phyloP scores from a whole-genome alignment of 805 yeast genomes.

The Phaffomyces thermotolerans region DNA sequence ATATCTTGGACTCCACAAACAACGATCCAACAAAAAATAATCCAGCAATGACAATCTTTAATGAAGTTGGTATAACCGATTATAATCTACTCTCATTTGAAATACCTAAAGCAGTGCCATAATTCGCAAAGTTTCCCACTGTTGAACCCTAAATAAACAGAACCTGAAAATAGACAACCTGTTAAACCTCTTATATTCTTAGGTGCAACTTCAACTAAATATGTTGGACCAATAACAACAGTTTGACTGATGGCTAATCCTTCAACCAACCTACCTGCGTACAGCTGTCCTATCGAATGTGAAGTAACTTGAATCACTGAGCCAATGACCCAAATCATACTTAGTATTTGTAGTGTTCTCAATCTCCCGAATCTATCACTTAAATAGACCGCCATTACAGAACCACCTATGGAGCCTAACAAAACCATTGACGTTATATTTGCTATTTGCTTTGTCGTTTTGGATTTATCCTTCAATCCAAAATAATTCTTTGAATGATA shows the following conservation, averaged over 20 bases:
- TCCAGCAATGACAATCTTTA: conserved; percentile 43
- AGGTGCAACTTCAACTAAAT: conserved; percentile 48
- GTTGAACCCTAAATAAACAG: conserved; percentile 51
- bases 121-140: conserved; percentile 42
- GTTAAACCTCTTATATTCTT: conserved; percentile 44
- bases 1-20: conserved; percentile 41
- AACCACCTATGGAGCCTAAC: conserved; percentile 48
- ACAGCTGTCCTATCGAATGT: conserved; percentile 39
- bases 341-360: conserved; percentile 37
- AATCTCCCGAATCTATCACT: conserved; percentile 48
- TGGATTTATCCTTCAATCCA: conserved; percentile 35
- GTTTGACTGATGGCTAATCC: conserved; percentile 54
- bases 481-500: conserved; percentile 35
- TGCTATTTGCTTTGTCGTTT: conserved; percentile 32
- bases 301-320: conserved; percentile 44
- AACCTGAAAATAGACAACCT: conserved; percentile 48
- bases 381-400: conserved; percentile 39
- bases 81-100: conserved; percentile 30
- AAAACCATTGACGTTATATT: conserved; percentile 54
- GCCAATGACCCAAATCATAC: conserved; percentile 38
- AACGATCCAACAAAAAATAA: conserved; percentile 35
- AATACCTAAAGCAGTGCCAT: conserved; percentile 44
- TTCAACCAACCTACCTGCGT: conserved; percentile 48
- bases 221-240: conserved; percentile 48
- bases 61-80: conserved; percentile 46